Evolutionary conservation across 176 grass and related monocot genomes (phyloP).

Genomic region (Cenchrus fungigraminus): DNA sequence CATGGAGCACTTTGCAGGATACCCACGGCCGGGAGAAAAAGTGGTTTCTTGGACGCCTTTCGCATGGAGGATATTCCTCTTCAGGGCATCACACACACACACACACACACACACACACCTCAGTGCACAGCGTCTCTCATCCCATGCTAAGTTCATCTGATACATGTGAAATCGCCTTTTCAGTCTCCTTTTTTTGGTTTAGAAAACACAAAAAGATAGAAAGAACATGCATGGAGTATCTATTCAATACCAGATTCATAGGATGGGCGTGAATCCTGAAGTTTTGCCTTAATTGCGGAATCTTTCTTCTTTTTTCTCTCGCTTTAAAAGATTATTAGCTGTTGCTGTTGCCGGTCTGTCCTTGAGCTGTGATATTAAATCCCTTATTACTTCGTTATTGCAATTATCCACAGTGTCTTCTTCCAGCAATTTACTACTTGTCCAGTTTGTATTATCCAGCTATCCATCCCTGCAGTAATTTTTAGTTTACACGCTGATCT

Average conservation of each 20-base stretch:
- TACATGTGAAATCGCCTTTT: conserved; percentile 10
- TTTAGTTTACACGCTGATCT: neutral
- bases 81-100: neutral
- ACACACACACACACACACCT: neutral
- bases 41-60: conserved; percentile 36
- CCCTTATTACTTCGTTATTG: neutral
- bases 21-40: neutral
- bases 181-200: neutral
- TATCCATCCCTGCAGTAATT: neutral
- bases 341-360: neutral
- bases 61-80: conserved; percentile 17
- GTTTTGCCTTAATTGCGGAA: conserved; percentile 17
- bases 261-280: conserved; percentile 12
- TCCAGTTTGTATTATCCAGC: neutral
- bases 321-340: neutral
- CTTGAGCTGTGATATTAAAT: conserved; percentile 3
- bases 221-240: neutral
- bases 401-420: no score
- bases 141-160: conserved; percentile 34
- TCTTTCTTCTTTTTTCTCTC: neutral
- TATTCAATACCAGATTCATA: conserved; percentile 11
- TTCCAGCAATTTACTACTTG: neutral
- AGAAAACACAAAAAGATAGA: no score
- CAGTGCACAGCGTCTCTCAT: neutral
- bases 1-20: neutral